Evolutionary conservation across 108 stramenopile species (phyloP).

Genomic region (Skeletonema marinoi): DNA sequence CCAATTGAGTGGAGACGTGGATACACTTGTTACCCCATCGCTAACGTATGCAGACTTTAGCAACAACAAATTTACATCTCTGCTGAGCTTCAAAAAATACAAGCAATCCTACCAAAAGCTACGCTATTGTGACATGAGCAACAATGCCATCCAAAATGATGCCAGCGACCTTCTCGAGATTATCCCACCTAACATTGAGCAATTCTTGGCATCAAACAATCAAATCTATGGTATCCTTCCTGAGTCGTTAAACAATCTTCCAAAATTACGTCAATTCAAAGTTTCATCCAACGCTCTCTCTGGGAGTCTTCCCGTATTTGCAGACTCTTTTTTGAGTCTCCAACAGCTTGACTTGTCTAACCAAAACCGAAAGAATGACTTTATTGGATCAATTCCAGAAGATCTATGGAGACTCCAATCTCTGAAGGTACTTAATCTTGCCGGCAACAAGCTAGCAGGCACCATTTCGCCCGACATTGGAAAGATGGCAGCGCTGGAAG

Average conservation of each 20-base stretch:
- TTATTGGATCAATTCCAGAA: conserved; percentile 16
- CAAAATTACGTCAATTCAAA: not conserved
- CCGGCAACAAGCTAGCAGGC: not conserved
- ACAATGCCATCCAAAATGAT: conserved; percentile 40
- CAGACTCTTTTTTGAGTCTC: not conserved
- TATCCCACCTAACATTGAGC: conserved; percentile 19
- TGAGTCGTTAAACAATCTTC: not conserved
- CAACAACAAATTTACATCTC: conserved; percentile 40
- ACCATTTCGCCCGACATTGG: not conserved
- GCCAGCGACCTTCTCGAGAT: conserved; percentile 9
- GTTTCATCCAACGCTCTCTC: not conserved
- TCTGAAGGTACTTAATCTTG: not conserved
- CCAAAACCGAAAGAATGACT: conserved; percentile 11
- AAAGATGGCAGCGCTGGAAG: not conserved
- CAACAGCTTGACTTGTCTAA: not conserved
- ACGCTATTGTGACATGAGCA: conserved; percentile 39
- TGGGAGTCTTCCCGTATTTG: conserved; percentile 23
- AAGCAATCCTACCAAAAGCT: conserved; percentile 22
- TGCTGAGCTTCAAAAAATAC: conserved; percentile 57
- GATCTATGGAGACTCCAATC: not conserved
- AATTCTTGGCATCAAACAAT: conserved; percentile 20
- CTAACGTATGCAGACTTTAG: conserved; percentile 54
- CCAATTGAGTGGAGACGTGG: conserved; percentile 30
- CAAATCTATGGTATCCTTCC: conserved; percentile 1
- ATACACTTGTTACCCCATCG: conserved; percentile 60